Evolutionary conservation across 2,329 filamentous ascomycete genomes (phyloP).

Genomic region (Fusarium pseudoanthophilum): DNA sequence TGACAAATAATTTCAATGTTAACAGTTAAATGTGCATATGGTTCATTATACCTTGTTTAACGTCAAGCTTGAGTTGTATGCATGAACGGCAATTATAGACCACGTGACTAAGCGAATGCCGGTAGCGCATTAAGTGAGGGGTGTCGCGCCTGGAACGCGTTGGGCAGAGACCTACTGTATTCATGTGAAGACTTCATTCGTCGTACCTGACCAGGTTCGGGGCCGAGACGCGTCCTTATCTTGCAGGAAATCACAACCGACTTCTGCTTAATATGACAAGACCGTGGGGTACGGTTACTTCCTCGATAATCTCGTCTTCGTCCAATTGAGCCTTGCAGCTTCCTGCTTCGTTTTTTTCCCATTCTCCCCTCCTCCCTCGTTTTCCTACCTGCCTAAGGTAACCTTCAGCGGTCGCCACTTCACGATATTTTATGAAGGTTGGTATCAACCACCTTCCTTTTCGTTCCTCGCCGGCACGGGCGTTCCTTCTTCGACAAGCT

Average conservation of each 20-base stretch:
- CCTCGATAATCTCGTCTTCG: not conserved
- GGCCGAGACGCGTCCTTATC: constrained; percentile 29
- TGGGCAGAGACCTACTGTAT: not conserved
- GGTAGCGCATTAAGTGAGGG: constrained; percentile 1
- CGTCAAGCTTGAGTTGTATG: not conserved
- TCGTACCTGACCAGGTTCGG: constrained; percentile 11
- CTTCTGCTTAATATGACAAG: constrained; percentile 15
- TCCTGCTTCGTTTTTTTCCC: not conserved
- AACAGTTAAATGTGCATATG: not conserved
- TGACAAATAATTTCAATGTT: not conserved
- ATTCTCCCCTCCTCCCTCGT: not conserved
- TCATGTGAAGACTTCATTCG: constrained; percentile 15
- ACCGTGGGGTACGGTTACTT: constrained; percentile 10
- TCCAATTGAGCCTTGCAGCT: constrained; percentile 5
- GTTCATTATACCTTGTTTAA: not conserved
- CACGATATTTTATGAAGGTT: constrained; percentile 50
- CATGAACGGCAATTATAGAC: not conserved
- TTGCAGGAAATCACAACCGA: constrained; percentile 17
- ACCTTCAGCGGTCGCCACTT: not conserved
- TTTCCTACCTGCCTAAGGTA: not conserved
- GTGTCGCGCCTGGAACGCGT: constrained; percentile 39
- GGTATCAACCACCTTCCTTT: constrained; percentile 46
- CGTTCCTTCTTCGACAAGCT: constrained; percentile 41
- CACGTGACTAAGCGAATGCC: constrained; percentile 39
- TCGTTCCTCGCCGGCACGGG: constrained; percentile 52